Percentiles rank a stretch among this genome's conserved stretches.
Evolutionary conservation across 2,329 filamentous ascomycete species (phyloP).

Genomic region (Rhynchosporium graminicola): DNA sequence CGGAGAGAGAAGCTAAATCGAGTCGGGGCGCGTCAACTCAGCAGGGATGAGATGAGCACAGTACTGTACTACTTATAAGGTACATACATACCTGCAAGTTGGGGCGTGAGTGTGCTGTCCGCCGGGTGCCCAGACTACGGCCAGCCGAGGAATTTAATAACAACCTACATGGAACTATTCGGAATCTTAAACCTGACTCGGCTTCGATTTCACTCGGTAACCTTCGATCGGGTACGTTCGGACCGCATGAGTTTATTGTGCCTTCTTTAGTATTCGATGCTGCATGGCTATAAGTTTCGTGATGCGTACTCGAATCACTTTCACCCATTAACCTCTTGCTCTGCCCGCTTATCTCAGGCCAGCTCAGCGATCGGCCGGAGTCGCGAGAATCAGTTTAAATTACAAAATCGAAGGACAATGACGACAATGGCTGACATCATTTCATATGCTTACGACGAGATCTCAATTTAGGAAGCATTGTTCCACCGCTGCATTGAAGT

Average conservation of each 20-base stretch:
- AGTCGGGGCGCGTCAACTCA: constrained; percentile 5
- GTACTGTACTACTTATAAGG: too few relatives aligned
- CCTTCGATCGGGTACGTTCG: background rate
- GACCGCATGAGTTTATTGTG: background rate
- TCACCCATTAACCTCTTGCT: background rate
- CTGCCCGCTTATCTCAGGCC: background rate
- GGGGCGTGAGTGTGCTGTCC: background rate
- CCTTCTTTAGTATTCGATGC: background rate
- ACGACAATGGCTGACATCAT: too few relatives aligned
- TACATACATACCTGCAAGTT: too few relatives aligned
- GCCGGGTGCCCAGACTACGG: background rate
- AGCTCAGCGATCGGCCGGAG: constrained; percentile 7
- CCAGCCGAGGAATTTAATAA: background rate
- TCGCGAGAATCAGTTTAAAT: background rate
- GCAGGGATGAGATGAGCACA: background rate
- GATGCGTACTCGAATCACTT: background rate
- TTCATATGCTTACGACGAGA: background rate
- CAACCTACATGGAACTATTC: background rate
- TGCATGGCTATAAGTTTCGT: constrained; percentile 1
- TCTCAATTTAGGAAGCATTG: too few relatives aligned
- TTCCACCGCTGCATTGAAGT: background rate
- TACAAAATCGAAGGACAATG: too few relatives aligned
- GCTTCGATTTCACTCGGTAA: background rate
- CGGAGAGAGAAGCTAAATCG: constrained; percentile 4
- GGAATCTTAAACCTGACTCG: background rate